Conservation (phyloP, 2,329 filamentous ascomycete genomes). For the Blumeria graminis region DNA sequence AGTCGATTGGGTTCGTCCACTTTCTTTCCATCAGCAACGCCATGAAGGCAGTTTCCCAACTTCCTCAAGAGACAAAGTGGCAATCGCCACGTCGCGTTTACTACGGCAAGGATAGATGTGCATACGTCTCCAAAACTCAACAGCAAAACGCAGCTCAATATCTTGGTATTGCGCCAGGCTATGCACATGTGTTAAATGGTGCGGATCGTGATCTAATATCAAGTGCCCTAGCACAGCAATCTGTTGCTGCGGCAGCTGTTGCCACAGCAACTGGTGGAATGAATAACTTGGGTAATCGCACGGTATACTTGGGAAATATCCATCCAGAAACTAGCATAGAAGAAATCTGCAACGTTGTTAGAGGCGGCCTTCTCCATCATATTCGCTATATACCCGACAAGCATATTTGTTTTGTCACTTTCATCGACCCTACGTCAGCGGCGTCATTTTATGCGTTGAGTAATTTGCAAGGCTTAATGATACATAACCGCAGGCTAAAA, state of each 20-base stretch:
- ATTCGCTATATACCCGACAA: slow-evolving; percentile 99
- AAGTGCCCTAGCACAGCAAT: slow-evolving; percentile 88
- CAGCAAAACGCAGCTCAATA: slow-evolving; percentile 98
- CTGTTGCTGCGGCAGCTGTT: slow-evolving; percentile 85
- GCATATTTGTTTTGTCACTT: slow-evolving; percentile 98
- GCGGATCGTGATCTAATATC: slow-evolving; percentile 93
- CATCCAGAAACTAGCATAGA: slow-evolving; percentile 97
- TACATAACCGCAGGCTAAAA: slow-evolving; percentile 91
- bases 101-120: slow-evolving; percentile 95
- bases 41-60: slow-evolving; percentile 90
- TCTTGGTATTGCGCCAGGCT: slow-evolving; percentile 84
- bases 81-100: slow-evolving; percentile 86
- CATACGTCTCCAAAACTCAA: slow-evolving; percentile 97
- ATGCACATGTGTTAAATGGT: slow-evolving; percentile 86
- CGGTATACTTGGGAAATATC: slow-evolving; percentile 95
- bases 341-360: slow-evolving; percentile 97
- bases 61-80: slow-evolving; percentile 94
- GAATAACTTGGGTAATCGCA: slow-evolving; percentile 91
- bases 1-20: slow-evolving; percentile 93
- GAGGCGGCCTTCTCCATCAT: slow-evolving; percentile 85
- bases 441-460: slow-evolving; percentile 95
- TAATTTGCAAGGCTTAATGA: slow-evolving; percentile 96
- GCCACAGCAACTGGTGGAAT: slow-evolving; percentile 91
- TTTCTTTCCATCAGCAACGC: slow-evolving; percentile 94
- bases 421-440: slow-evolving; percentile 93